phyloP scores from a whole-genome alignment of 306 rosid genomes.

The Delonix regia region DNA sequence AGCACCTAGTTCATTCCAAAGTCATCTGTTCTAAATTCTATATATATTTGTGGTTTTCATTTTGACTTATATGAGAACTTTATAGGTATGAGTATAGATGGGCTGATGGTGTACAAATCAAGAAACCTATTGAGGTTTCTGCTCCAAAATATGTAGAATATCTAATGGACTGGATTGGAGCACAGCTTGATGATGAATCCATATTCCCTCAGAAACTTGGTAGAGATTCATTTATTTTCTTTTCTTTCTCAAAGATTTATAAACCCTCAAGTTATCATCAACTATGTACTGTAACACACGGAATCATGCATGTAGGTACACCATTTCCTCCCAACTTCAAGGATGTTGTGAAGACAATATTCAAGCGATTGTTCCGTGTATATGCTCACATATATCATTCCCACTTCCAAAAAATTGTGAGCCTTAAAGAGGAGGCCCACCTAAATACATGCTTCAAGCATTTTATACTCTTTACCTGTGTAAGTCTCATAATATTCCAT shows the following conservation, averaged over 20 bases:
- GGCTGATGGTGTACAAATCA: slow-evolving; percentile 99
- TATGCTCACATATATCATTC: slow-evolving; percentile 99
- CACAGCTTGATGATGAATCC: slow-evolving; percentile 98
- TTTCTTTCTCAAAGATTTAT: not conserved
- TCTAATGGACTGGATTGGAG: slow-evolving; percentile 98
- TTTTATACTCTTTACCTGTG: slow-evolving; percentile 96
- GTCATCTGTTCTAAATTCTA: not conserved
- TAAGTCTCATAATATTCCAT: slow-evolving; percentile 49
- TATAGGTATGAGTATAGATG: slow-evolving; percentile 94
- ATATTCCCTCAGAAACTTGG: slow-evolving; percentile 99
- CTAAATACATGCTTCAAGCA: slow-evolving; percentile 99
- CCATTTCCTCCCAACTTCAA: slow-evolving; percentile 92
- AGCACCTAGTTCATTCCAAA: slow-evolving; percentile 17
- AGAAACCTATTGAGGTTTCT: slow-evolving; percentile 98
- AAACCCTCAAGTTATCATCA: slow-evolving; percentile 11
- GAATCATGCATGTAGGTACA: slow-evolving; percentile 63
- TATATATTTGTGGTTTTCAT: slow-evolving; percentile 20
- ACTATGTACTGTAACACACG: slow-evolving; percentile 7
- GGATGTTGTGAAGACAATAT: slow-evolving; percentile 98
- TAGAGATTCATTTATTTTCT: slow-evolving; percentile 38
- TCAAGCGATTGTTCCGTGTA: slow-evolving; percentile 93
- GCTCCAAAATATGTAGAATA: slow-evolving; percentile 99
- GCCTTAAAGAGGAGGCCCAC: slow-evolving; percentile 99
- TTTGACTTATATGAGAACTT: slow-evolving; percentile 35
- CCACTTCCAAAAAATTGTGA: slow-evolving; percentile 98